Evolutionary conservation across 768 basidiomycete species (phyloP).

Genomic region (Mycena venus): DNA sequence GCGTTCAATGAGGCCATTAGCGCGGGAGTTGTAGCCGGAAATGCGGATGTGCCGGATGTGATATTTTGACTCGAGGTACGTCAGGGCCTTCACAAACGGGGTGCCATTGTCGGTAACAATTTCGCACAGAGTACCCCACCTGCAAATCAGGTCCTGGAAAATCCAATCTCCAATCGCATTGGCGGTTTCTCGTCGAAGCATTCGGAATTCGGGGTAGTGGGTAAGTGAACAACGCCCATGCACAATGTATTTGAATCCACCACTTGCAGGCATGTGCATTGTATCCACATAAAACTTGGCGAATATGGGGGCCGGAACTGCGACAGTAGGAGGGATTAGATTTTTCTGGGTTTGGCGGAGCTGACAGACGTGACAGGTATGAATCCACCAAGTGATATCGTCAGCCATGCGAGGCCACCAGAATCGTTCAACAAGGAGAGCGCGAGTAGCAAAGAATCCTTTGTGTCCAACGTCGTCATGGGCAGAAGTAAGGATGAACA

Average conservation of each 20-base stretch:
- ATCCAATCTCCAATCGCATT: conserved; percentile 25
- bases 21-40: neutral
- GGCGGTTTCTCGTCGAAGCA: conserved; percentile 15
- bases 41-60: neutral
- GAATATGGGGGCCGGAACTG: too few relatives aligned
- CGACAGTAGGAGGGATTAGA: too few relatives aligned
- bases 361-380: conserved; percentile 33
- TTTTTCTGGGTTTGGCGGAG: too few relatives aligned
- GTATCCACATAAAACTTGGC: neutral
- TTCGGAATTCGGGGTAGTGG: neutral
- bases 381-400: conserved; percentile 36
- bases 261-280: conserved; percentile 38
- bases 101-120: conserved; percentile 36
- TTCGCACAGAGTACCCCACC: conserved; percentile 26
- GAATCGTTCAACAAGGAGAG: conserved; percentile 29
- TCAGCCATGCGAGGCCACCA: conserved; percentile 40
- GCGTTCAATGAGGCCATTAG: too few relatives aligned
- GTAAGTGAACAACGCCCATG: conserved; percentile 21
- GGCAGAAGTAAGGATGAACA: conserved; percentile 39
- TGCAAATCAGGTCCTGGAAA: conserved; percentile 37
- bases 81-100: conserved; percentile 2
- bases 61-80: neutral
- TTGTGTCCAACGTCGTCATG: conserved; percentile 45
- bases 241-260: conserved; percentile 14
- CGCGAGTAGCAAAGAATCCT: conserved; percentile 33